Percentiles rank a stretch among this genome's conserved stretches.
phyloP scores from a whole-genome alignment of 495 filamentous ascomycete genomes.

The Clavariopsis aquatica region DNA sequence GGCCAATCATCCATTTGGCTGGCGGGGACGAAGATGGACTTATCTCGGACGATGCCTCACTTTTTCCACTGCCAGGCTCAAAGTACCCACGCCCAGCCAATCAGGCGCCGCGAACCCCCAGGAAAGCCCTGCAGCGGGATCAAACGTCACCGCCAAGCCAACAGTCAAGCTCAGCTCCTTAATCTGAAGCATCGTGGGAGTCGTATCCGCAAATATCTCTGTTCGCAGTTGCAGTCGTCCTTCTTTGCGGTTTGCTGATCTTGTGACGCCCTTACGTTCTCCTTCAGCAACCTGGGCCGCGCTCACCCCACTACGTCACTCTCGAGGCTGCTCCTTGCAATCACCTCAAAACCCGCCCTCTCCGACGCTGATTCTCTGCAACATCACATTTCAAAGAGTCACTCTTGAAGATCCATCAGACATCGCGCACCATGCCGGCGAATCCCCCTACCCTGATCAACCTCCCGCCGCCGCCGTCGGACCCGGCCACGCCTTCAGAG shows the following conservation, averaged over 20 bases:
- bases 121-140: conserved; percentile 11
- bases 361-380: background rate
- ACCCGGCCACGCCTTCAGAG: conserved; percentile 85
- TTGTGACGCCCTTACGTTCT: conserved; percentile 19
- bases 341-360: background rate
- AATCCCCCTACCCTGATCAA: conserved; percentile 73
- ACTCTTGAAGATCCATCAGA: background rate
- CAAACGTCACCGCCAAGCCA: conserved; percentile 19
- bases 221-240: background rate
- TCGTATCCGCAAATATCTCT: background rate
- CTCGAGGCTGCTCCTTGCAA: conserved; percentile 3
- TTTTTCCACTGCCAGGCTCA: background rate
- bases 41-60: background rate
- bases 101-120: background rate
- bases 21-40: background rate
- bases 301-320: conserved; percentile 25
- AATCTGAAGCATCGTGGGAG: background rate
- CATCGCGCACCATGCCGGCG: conserved; percentile 38
- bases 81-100: background rate
- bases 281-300: conserved; percentile 13
- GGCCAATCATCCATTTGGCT: background rate
- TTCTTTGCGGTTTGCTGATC: background rate
- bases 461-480: conserved; percentile 78
- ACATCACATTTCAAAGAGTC: conserved; percentile 16
- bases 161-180: background rate